Evolutionary conservation across 805 yeast species (phyloP).

Genomic region (Saturnispora sanitii): DNA sequence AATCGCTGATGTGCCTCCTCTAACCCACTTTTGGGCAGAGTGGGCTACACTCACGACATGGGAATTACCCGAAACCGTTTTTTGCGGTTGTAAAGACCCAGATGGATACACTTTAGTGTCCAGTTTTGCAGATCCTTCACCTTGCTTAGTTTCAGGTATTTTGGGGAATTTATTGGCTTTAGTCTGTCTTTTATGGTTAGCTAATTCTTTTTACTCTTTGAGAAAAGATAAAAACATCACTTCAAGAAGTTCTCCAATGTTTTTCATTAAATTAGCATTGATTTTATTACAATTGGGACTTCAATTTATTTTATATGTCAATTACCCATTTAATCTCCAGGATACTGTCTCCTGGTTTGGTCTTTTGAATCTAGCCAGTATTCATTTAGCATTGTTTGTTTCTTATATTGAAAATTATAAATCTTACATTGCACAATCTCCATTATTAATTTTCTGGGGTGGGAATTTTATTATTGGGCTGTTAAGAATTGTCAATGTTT

Average conservation of each 20-base stretch:
- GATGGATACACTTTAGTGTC: slow-evolving; percentile 39
- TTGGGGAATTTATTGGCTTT: slow-evolving; percentile 29
- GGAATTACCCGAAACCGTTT: background rate
- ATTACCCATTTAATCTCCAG: slow-evolving; percentile 9
- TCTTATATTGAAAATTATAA: slow-evolving; percentile 69
- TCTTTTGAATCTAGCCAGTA: slow-evolving; percentile 31
- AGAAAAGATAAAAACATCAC: slow-evolving; percentile 25
- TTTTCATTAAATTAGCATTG: slow-evolving; percentile 34
- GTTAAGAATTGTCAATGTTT: slow-evolving; percentile 34
- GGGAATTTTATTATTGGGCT: slow-evolving; percentile 39
- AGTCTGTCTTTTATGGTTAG: slow-evolving; percentile 31
- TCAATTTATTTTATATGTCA: slow-evolving; percentile 20
- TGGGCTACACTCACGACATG: background rate
- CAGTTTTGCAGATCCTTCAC: slow-evolving; percentile 37
- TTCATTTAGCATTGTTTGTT: slow-evolving; percentile 42
- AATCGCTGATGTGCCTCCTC: background rate
- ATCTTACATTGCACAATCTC: slow-evolving; percentile 53
- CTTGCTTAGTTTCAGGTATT: slow-evolving; percentile 41
- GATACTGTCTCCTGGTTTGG: slow-evolving; percentile 20
- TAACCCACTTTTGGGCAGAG: slow-evolving; percentile 3
- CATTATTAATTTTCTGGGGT: slow-evolving; percentile 69
- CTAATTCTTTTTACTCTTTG: slow-evolving; percentile 27
- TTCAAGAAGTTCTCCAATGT: slow-evolving; percentile 29
- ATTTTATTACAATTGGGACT: slow-evolving; percentile 32
- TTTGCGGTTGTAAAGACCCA: slow-evolving; percentile 27